Base-by-base conservation (phyloP, 2,329 filamentous ascomycete species). In the Colletotrichum coccodes region DNA sequence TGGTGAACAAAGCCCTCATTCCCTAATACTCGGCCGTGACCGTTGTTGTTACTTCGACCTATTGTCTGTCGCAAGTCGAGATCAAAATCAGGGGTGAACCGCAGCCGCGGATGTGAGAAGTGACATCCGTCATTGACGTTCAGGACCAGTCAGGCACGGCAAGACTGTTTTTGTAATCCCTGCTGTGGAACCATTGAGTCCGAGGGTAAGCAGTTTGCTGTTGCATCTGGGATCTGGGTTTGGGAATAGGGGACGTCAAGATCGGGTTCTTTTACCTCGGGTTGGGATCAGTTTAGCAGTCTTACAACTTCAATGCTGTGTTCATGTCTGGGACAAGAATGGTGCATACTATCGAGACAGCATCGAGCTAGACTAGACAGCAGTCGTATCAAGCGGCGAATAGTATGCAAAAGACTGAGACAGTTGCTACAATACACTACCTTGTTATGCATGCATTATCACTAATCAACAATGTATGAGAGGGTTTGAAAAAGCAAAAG, bases 41-140 rank as follows among this genome's bases (percentile, higher is more conserved):
- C 21, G 49, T 38, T 21, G 40, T 28, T 8, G 23, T 61, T 60
- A 7, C 61, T 53, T 60, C 26, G 32, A n/a, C 57, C 12, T 26
- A 34, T 46, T 18, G 36, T 36, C 23, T 52, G 28, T 32, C 50
- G 44, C 49, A 57, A 34, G 30, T 36, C 44, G 21, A 30, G 52
- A 67, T 67, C 59, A 28, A 52, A 59, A 67, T 63, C 64, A n/a
- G 64, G 44, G n/a, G 34, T 58, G 64, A 63, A 57, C 64, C 59
- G 52, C 34, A 67, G 36, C 52, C 28, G 44, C 59, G 64, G 64
- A 57, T 67, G 36, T 67, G 59, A 66, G 36, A 57, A 67, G 36
- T 67, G 59, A 67, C 63, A 52, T 58, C 44, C 59, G 44, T 67
- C 18, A 34, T 32, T 34, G 44, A 67, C 21, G 60, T 38, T 42